Conservation (phyloP, 2,329 filamentous ascomycete genomes). For the Pseudocercospora eumusae region DNA sequence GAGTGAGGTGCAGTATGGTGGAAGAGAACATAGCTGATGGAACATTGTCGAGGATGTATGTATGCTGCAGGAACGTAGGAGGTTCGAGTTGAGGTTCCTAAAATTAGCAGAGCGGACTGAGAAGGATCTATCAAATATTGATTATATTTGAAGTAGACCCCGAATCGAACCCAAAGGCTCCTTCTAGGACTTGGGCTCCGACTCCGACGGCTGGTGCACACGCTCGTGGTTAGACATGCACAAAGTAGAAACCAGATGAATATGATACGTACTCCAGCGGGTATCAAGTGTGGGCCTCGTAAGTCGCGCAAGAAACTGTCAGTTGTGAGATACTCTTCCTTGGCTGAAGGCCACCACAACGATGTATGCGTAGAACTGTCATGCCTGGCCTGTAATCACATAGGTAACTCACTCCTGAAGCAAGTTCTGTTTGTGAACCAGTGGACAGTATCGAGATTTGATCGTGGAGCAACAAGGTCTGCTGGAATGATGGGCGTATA, state of each 20-base stretch:
- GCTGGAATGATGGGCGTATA: neutral
- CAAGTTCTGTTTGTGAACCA: neutral
- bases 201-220: no score
- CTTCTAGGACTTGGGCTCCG: no score
- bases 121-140: neutral
- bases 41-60: neutral
- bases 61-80: no score
- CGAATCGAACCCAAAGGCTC: no score
- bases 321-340: neutral
- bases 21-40: neutral
- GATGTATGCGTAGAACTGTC: neutral
- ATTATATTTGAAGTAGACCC: neutral
- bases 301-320: neutral
- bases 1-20: neutral
- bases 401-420: neutral
- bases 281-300: no score
- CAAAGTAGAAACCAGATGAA: no score
- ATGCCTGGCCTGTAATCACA: neutral
- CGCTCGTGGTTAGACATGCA: no score
- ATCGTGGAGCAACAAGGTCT: neutral
- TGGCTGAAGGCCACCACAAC: neutral
- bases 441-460: neutral
- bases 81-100: neutral
- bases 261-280: no score
- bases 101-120: neutral